Evolutionary conservation across 305 asterid species (phyloP).

Genomic region (Plantago lanceolata): DNA sequence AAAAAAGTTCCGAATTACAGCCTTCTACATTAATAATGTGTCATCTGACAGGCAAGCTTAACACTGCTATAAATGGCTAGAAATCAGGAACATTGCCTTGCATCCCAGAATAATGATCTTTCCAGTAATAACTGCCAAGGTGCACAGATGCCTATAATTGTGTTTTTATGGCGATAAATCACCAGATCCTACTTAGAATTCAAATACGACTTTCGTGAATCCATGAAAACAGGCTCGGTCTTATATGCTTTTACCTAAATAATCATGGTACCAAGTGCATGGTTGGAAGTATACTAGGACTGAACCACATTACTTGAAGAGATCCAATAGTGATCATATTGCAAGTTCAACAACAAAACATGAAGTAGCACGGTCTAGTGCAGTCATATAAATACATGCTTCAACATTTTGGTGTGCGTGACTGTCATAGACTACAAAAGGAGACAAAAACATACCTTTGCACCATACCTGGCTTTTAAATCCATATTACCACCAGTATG

Average conservation of each 20-base stretch:
- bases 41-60: background rate
- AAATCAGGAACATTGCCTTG: background rate
- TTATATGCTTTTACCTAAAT: background rate
- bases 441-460: constrained; percentile 66
- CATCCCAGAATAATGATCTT: background rate
- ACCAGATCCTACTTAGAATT: background rate
- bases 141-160: background rate
- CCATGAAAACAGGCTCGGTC: background rate
- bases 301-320: background rate
- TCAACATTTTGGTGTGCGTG: constrained; percentile 4
- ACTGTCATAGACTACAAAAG: constrained; percentile 17
- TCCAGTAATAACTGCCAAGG: background rate
- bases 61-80: background rate
- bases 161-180: background rate
- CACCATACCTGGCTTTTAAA: constrained; percentile 91
- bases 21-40: no score
- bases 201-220: background rate
- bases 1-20: no score
- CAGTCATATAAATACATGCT: constrained; percentile 17
- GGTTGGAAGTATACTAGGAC: background rate
- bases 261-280: background rate
- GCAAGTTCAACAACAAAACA: no score
- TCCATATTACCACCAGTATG: constrained; percentile 95
- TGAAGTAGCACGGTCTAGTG: background rate
- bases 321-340: background rate